phyloP scores from a whole-genome alignment of 164 flowering plant species.

The Platanus orientalis region DNA sequence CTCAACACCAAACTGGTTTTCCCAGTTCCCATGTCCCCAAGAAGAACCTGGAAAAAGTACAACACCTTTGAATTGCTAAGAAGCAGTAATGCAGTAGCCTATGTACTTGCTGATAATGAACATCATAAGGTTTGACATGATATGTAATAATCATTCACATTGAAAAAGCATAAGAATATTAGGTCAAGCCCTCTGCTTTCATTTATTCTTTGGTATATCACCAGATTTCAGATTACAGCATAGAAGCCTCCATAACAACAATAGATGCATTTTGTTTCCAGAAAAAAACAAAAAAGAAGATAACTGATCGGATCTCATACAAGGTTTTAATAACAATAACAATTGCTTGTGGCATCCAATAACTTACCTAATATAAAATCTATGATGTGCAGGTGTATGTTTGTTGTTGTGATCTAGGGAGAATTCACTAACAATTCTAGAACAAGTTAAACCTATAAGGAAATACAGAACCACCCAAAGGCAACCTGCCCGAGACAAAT shows the following conservation, averaged over 20 bases:
- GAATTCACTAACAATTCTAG: neutral
- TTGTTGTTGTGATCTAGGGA: neutral
- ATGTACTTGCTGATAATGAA: neutral
- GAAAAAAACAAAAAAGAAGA: neutral
- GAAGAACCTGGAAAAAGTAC: conserved; percentile 53
- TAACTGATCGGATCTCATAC: neutral
- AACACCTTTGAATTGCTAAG: neutral
- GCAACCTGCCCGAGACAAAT: no score
- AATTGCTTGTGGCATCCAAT: neutral
- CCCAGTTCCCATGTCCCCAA: conserved; percentile 90
- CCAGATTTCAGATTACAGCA: neutral
- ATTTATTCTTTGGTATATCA: no score
- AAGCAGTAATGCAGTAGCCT: neutral
- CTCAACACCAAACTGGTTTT: conserved; percentile 88
- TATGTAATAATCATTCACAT: no score
- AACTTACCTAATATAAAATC: neutral
- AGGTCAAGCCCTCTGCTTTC: neutral
- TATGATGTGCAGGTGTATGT: neutral
- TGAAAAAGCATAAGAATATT: no score
- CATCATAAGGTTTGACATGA: neutral
- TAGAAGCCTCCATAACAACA: neutral
- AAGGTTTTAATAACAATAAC: neutral
- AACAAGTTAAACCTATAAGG: neutral
- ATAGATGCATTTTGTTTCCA: neutral
- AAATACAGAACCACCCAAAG: neutral